Percentiles rank a stretch among this genome's conserved stretches.
These are phyloP conservation scores for Choiromyces venosus DNA, from an alignment of 495 filamentous ascomycete genomes.

Conservation along the genomic window DNA sequence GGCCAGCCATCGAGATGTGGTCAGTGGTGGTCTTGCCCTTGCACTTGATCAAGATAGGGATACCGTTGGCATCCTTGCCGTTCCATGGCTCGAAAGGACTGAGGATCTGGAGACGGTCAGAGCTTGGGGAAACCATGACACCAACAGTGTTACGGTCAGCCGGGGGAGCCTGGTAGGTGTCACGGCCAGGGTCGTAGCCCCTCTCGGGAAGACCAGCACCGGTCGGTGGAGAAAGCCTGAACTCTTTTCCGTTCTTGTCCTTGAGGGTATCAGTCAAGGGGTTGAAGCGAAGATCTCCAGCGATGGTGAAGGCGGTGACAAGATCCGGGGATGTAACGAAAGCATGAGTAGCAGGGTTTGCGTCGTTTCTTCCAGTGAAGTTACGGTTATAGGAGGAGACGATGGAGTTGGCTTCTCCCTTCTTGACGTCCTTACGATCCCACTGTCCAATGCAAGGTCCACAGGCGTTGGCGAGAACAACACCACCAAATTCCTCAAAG, in stretches of 20 bases:
- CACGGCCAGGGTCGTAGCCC: constrained; percentile 87
- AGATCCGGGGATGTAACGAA: constrained; percentile 99
- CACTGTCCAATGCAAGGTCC: constrained; percentile 78
- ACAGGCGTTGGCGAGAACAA: constrained; percentile 95
- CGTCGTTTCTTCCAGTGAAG: constrained; percentile 99
- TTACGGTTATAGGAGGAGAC: constrained; percentile 98
- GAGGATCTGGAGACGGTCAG: constrained; percentile 91
- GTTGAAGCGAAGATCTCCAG: constrained; percentile 93
- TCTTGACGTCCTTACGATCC: constrained; percentile 91
- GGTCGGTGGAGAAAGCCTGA: constrained; percentile 70
- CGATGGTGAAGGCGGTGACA: constrained; percentile 84
- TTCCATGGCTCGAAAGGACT: constrained; percentile 83
- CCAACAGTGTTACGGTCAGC: constrained; percentile 62
- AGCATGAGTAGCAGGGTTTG: constrained; percentile 96
- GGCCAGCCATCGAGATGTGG: constrained; percentile 98
- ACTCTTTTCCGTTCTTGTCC: constrained; percentile 96
- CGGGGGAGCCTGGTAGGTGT: constrained; percentile 97
- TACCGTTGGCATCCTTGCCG: constrained; percentile 80
- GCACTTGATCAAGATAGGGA: constrained; percentile 96
- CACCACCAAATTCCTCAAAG: constrained; percentile 94
- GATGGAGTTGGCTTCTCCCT: constrained; percentile 95
- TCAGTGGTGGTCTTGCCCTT: constrained; percentile 99
- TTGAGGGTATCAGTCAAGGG: constrained; percentile 88
- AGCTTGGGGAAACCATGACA: constrained; percentile 81
- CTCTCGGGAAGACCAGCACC: constrained; percentile 73